Evolutionary conservation across 2,329 filamentous ascomycete species (phyloP), one percentile per base, ranked within the genome.

Genomic region (Claviceps capensis): DNA sequence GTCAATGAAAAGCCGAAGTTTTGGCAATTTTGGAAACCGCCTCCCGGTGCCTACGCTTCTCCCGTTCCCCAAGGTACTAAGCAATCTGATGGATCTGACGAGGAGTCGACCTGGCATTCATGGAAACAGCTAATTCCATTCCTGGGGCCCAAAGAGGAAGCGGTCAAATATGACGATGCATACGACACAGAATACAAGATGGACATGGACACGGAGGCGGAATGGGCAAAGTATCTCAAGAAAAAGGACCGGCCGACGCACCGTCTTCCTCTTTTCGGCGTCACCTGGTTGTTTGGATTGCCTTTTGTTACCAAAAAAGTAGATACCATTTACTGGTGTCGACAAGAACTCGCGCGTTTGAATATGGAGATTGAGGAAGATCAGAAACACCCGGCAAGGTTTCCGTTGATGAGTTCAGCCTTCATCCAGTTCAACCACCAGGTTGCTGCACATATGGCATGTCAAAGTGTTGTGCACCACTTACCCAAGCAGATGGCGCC

Each of bases 341-440:
- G 93, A 3, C 81, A 83, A 57, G 85, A 97, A 65, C 68, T 98
- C 30, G 90, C 93, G 17, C 81, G 87, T 14, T 73, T 97, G 17
- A 98, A 97, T 58, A 63, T 90, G 50, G 90, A 97, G 64, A 96
- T 98, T 51, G 90, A 96, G 59, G 73, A 84, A 45, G 93, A 97
- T 58, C 93, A 98, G 64, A 77, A 84, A 50, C 76, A 93, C 48
- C 85, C 86, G 0, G 90, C 96, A 58, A 81, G 84, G 4, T 97
- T 88, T 56, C 90, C 91, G 0, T 70, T 90, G 47, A 94, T 96
- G 89, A 95, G 87, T 61, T 95, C 91, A 1, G 93, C 93, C 0
- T 98, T 98, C 60, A 89, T 98, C 55, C 93, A 98, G 64, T 98
- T 98, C 75, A 95, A 98, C 62, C 86, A 96, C 63, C 93, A 98